Percentiles rank a stretch among this genome's conserved stretches.
phyloP scores from a whole-genome alignment of 371 early-diverging fungal genomes.

The Mortierella sp. region DNA sequence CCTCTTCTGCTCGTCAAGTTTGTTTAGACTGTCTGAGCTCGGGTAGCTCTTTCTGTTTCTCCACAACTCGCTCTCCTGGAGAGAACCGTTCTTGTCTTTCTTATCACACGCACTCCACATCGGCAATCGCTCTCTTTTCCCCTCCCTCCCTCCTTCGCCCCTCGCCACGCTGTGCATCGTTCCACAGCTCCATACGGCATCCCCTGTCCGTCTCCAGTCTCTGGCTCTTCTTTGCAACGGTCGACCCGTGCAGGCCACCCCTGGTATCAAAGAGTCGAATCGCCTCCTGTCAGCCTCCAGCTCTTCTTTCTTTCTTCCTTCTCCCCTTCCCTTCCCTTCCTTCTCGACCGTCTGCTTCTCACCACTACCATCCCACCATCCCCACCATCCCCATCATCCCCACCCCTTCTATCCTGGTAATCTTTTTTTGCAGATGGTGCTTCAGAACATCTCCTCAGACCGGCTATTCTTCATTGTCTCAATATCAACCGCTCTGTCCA shows the following conservation, averaged over 20 bases:
- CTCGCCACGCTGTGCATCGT: constrained; percentile 2
- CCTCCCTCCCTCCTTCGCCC: not conserved
- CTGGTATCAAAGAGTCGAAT: no score
- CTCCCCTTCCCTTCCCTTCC: not conserved
- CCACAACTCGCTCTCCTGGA: no score
- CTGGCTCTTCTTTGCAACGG: constrained; percentile 4
- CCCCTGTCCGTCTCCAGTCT: not conserved
- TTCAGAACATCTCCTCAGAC: not conserved
- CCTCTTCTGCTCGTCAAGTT: no score
- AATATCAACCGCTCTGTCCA: constrained; percentile 4
- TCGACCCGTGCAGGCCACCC: not conserved
- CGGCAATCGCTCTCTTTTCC: not conserved
- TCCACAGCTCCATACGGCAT: constrained; percentile 1
- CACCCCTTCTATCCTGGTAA: no score
- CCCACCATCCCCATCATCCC: not conserved
- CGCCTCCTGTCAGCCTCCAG: not conserved
- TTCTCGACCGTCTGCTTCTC: not conserved
- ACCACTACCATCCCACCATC: not conserved
- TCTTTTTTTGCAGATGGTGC: not conserved
- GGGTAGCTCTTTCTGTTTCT: no score
- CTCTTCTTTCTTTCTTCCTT: constrained; percentile 1
- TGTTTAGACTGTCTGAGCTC: no score
- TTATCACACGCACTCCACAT: no score
- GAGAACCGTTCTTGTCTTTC: no score
- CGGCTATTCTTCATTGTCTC: not conserved